Evolutionary conservation across 2,329 filamentous ascomycete genomes (phyloP).

Genomic region (Mycosphaerella sp.): DNA sequence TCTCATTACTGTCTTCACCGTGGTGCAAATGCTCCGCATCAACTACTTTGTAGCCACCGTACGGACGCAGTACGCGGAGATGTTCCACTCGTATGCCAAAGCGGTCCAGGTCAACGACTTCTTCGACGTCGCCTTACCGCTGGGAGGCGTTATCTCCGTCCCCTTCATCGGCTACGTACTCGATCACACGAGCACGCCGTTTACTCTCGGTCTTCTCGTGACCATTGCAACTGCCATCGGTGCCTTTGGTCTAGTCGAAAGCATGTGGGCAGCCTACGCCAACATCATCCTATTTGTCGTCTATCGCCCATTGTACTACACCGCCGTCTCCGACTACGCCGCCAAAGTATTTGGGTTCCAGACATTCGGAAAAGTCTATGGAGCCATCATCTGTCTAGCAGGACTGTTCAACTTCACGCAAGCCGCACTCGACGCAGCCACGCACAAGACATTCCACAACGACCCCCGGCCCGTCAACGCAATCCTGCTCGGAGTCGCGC

Average conservation of each 20-base stretch:
- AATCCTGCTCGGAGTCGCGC: slow-evolving; percentile 55
- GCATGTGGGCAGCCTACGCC: slow-evolving; percentile 64
- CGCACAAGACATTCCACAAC: slow-evolving; percentile 63
- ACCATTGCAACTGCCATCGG: slow-evolving; percentile 67
- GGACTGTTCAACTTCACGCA: slow-evolving; percentile 81
- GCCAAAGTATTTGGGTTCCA: slow-evolving; percentile 90
- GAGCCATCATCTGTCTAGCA: slow-evolving; percentile 77
- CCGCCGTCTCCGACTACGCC: slow-evolving; percentile 77
- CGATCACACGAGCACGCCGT: slow-evolving; percentile 66
- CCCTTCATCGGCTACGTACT: slow-evolving; percentile 79
- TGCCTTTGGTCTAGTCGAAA: slow-evolving; percentile 65
- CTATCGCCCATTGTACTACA: slow-evolving; percentile 86
- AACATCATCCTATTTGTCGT: slow-evolving; percentile 76
- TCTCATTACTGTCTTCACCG: slow-evolving; percentile 73
- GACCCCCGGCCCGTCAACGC: slow-evolving; percentile 74
- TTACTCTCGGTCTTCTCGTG: slow-evolving; percentile 65
- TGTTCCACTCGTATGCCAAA: slow-evolving; percentile 56
- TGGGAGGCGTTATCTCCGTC: slow-evolving; percentile 76
- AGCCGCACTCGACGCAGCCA: slow-evolving; percentile 69
- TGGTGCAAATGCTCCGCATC: slow-evolving; percentile 55
- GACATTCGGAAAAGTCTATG: slow-evolving; percentile 92
- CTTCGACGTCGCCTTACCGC: slow-evolving; percentile 77
- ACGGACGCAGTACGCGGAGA: slow-evolving; percentile 69
- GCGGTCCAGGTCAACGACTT: slow-evolving; percentile 70
- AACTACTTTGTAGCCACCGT: slow-evolving; percentile 92